Base-by-base conservation (phyloP, 1,284 basidiomycete species). In the Rhodotorula sp. region DNA sequence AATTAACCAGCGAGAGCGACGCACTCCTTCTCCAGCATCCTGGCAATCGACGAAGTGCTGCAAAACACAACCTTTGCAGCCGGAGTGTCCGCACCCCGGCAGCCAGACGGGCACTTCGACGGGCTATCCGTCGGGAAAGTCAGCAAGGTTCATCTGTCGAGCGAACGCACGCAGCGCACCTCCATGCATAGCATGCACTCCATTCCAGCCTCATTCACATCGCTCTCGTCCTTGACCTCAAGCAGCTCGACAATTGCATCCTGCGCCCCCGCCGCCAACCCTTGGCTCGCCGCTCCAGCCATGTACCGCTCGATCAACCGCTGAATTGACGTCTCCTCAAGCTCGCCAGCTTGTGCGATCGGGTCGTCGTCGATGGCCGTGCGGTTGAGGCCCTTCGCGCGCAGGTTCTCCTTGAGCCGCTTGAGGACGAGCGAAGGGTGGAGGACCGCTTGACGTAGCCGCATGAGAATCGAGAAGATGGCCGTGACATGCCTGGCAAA, bases 11-110 rank as follows among this genome's bases (percentile, higher is more conserved):
- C 4, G 10, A 5, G 6, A 57, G 18, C 9, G 0, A 62, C 72
- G 28, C 0, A 86, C 84, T 59, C 87, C 83, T 75, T 91, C 87
- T 4, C 83, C 86, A 69, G 86, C 86, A 73, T 88, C 87, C 63
- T 86, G 83, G 72, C 87, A 87, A 28, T 83, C 82, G 37, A 85
- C 83, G 34, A 93, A 81, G 76, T 87, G 88, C 18, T 86, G 85
- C 13, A 89, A 79, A 24, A 93, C 87, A 76, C 92, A 95, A 69
- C 89, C 87, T 77, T 90, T 91, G 80, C 92, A 95, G 3, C 77
- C 80, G 16, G 71, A 73, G 69, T 82, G 81, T 59, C 77, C 77
- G 72, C 81, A 82, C 13, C 69, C 68, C 8, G 81, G 80, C 30
- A 82, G 53, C 61, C 76, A 80, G 16, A 76, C 73, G 2, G 73